Percentiles rank a stretch among this genome's conserved stretches.
These are phyloP conservation scores for Aspergillus neoniger DNA, from an alignment of 2,329 filamentous ascomycete genomes.

Conservation along the genomic window DNA sequence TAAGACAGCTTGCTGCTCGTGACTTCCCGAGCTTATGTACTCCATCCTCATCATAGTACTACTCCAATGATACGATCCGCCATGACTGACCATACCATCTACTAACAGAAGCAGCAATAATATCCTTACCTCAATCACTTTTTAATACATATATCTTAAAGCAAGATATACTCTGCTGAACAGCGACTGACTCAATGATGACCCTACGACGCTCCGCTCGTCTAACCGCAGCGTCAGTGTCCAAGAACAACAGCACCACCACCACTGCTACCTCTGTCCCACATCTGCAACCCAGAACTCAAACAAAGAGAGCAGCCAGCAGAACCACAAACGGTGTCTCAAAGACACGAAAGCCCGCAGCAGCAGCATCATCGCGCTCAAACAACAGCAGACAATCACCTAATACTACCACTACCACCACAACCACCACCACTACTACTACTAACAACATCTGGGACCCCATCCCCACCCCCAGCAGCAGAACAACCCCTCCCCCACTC, in stretches of 20 bases:
- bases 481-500: slow-evolving; percentile 46
- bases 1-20: background rate
- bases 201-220: slow-evolving; percentile 56
- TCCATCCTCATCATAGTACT: background rate
- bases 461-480: slow-evolving; percentile 33
- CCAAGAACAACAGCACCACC: slow-evolving; percentile 16
- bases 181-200: slow-evolving; percentile 39
- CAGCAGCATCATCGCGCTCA: slow-evolving; percentile 10
- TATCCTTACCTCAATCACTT: background rate
- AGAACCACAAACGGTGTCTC: slow-evolving; percentile 30
- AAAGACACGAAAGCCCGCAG: slow-evolving; percentile 32
- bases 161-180: background rate
- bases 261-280: slow-evolving; percentile 6
- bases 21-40: slow-evolving; percentile 4
- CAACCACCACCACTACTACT: slow-evolving; percentile 18
- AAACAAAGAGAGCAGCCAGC: slow-evolving; percentile 23
- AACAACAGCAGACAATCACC: no score
- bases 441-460: slow-evolving; percentile 24
- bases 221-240: slow-evolving; percentile 36
- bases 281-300: slow-evolving; percentile 23
- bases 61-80: background rate
- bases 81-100: background rate
- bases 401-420: background rate
- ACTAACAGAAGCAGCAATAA: background rate
- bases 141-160: background rate